Evolutionary conservation across 805 yeast species (phyloP).

Genomic region (Ogataea chonburiensis): DNA sequence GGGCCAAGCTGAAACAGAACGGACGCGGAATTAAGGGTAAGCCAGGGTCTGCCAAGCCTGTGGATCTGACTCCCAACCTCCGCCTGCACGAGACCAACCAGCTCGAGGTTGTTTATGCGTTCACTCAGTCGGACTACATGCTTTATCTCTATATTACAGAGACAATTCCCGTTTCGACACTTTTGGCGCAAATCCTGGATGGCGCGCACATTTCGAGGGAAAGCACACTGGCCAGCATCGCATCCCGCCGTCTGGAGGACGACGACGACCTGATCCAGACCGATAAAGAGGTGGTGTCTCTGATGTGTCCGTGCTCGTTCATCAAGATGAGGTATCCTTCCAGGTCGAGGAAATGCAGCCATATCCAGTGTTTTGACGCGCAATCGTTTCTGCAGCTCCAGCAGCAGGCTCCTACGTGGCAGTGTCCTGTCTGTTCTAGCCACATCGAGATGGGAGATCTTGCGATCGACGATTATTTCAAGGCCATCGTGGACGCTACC

Average conservation of each 20-base stretch:
- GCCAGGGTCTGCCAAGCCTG: slow-evolving; percentile 80
- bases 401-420: slow-evolving; percentile 79
- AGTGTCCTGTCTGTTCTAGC: slow-evolving; percentile 77
- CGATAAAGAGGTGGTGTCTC: slow-evolving; percentile 55
- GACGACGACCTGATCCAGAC: slow-evolving; percentile 74
- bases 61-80: slow-evolving; percentile 62
- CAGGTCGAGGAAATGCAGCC: slow-evolving; percentile 68
- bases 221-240: slow-evolving; percentile 39
- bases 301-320: slow-evolving; percentile 79
- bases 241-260: slow-evolving; percentile 36
- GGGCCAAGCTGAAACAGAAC: slow-evolving; percentile 45
- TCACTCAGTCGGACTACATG: slow-evolving; percentile 49
- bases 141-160: slow-evolving; percentile 62
- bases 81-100: slow-evolving; percentile 34
- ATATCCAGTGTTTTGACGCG: slow-evolving; percentile 88
- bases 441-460: slow-evolving; percentile 53
- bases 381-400: slow-evolving; percentile 71
- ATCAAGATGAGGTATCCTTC: slow-evolving; percentile 70
- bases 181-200: slow-evolving; percentile 41
- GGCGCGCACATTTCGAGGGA: slow-evolving; percentile 54
- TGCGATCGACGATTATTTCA: slow-evolving; percentile 71
- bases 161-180: slow-evolving; percentile 38
- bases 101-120: slow-evolving; percentile 57
- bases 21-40: slow-evolving; percentile 74
- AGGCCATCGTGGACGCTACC: slow-evolving; percentile 56